Base-by-base conservation (phyloP, 441 rosid species). In the Adansonia grandidieri region DNA sequence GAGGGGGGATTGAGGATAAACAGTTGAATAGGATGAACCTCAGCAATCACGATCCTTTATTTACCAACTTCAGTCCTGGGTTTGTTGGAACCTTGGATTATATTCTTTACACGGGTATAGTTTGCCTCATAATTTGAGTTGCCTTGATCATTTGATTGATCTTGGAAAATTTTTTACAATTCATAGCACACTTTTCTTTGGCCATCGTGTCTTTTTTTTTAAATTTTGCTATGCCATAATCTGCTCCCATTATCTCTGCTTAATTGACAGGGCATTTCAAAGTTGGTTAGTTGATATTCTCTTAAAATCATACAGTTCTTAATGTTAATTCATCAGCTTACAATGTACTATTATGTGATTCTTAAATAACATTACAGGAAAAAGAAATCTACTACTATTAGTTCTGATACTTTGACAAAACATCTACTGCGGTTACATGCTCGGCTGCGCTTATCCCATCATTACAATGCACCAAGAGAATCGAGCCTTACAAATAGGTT, bases 101-200 rank as follows among this genome's bases (percentile, higher is more conserved):
- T 63, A 82, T 84, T 73, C 78, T 86, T 67, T 82, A 84, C 77
- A 78, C 85, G 71, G 86, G 88, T 86, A 81, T 42, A 22, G 9
- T 66, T 32, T 11, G 37, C 20, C 57, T 57, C 19, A 17, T 45
- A 14, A 32, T 44, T 40, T 65, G 71, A 65, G 71, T 65, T 65
- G 7, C 9, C 68, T 15, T 15, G 17, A 24, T 64, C 69, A 32
- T 2, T 64, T 28, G 45, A 17, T 32, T 65, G 48, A 65, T 1
- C 48, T 37, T 65, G 20, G 3, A 40, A 65, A 15, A 2, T 5
- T 40, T 65, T 13, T 32, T 65, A 48, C 10, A 40, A 45, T 42
- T 10, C 6, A 1, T 45, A 4, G 9, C 58, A 20, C 32, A 19
- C 3, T n/a, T 67, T 44, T 5, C 5, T 69, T 47, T 69, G 57